phyloP scores from a whole-genome alignment of 2,329 filamentous ascomycete genomes.

The Sclerotinia borealis region DNA sequence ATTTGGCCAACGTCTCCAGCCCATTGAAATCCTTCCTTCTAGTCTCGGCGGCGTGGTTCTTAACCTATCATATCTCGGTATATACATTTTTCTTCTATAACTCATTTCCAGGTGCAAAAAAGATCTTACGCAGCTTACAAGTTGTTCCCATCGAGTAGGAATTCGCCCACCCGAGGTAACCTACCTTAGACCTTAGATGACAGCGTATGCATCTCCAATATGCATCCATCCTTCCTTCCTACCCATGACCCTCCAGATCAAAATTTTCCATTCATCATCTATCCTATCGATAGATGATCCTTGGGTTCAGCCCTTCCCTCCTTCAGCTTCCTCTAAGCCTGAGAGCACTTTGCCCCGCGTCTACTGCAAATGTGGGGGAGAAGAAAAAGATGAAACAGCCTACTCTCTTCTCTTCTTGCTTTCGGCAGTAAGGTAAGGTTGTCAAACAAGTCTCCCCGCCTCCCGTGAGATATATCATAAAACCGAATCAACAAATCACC shows the following conservation, averaged over 20 bases:
- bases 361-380: constrained; percentile 10
- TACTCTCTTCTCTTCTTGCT: not conserved
- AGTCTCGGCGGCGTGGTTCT: constrained; percentile 1
- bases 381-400: constrained; percentile 8
- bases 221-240: constrained; percentile 5
- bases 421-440: not conserved
- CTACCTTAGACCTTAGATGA: no score
- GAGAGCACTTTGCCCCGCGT: constrained; percentile 12
- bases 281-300: constrained; percentile 11
- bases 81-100: not conserved
- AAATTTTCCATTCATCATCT: not conserved
- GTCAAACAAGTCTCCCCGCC: constrained; percentile 3
- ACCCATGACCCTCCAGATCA: not conserved
- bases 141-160: not conserved
- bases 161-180: constrained; percentile 7
- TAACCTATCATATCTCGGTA: not conserved
- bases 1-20: not conserved
- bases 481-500: not conserved
- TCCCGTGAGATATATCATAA: not conserved
- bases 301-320: constrained; percentile 8
- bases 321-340: constrained; percentile 2
- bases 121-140: constrained; percentile 1
- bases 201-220: not conserved
- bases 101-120: not conserved
- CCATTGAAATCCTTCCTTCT: constrained; percentile 2